Evolutionary conservation across 768 basidiomycete species (phyloP).

Genomic region (Leccinellum luteum): DNA sequence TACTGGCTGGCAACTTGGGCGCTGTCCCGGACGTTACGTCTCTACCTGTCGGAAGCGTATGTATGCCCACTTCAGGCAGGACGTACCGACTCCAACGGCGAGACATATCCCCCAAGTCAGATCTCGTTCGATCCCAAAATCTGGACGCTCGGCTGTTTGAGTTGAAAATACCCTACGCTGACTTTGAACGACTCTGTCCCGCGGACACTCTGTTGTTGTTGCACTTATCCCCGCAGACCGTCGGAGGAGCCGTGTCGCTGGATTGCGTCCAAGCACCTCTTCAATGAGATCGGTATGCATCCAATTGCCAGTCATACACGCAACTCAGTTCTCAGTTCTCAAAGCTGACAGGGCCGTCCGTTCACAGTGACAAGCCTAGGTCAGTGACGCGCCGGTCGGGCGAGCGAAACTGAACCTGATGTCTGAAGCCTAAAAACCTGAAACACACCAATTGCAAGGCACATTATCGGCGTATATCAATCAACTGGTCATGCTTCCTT

Average conservation of each 20-base stretch:
- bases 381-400: background rate
- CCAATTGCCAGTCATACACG: background rate
- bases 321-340: background rate
- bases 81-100: background rate
- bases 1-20: background rate
- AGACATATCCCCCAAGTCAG: background rate
- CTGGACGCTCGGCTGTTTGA: constrained; percentile 5
- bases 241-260: background rate
- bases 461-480: background rate
- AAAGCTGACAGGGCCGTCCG: background rate
- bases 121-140: background rate
- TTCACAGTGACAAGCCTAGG: background rate
- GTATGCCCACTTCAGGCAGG: background rate
- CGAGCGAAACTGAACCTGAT: background rate
- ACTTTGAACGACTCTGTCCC: background rate
- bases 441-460: background rate
- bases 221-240: background rate
- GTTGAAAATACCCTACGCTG: background rate
- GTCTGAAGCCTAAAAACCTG: background rate
- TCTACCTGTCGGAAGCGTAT: background rate
- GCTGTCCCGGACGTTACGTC: background rate
- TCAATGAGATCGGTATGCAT: background rate
- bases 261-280: background rate
- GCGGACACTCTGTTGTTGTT: background rate
- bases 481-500: background rate